Conservation (phyloP, 2,329 filamentous ascomycete genomes). For the Colletotrichum euphorbiae region DNA sequence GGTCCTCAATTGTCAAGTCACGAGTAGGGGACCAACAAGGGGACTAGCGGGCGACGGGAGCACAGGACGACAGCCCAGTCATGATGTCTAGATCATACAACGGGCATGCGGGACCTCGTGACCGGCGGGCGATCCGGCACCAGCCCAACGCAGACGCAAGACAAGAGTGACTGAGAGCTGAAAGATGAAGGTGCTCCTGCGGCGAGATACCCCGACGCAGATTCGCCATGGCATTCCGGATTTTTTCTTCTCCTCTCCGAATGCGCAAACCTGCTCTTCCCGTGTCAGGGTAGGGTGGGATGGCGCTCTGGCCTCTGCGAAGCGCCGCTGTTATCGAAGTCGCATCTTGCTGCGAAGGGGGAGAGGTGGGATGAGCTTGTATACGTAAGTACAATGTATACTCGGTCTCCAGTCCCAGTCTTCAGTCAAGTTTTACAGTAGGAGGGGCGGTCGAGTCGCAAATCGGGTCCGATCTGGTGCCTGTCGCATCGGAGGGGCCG, state of each 20-base stretch:
- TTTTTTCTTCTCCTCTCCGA: constrained; percentile 7
- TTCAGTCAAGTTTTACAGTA: background rate
- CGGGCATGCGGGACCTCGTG: constrained; percentile 2
- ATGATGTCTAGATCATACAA: background rate
- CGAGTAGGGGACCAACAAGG: background rate
- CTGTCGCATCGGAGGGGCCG: constrained; percentile 10
- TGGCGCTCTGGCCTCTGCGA: constrained; percentile 31
- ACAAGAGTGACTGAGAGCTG: constrained; percentile 3
- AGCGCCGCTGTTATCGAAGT: constrained; percentile 20
- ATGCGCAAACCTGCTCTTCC: background rate
- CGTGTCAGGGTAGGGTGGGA: constrained; percentile 22
- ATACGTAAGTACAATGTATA: background rate
- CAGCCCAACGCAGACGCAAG: constrained; percentile 10
- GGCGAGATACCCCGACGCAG: constrained; percentile 13
- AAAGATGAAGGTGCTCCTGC: background rate
- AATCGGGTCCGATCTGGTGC: constrained; percentile 24
- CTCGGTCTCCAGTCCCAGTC: background rate
- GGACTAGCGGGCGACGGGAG: background rate
- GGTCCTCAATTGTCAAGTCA: constrained; percentile 27
- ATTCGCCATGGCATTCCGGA: constrained; percentile 11
- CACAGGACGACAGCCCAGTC: background rate
- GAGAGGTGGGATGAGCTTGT: constrained; percentile 1
- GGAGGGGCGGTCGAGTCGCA: constrained; percentile 23
- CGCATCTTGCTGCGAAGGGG: constrained; percentile 9
- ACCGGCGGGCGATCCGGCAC: constrained; percentile 11